Conservation (phyloP, 2,329 filamentous ascomycete genomes). For the Macrophomina tecta region DNA sequence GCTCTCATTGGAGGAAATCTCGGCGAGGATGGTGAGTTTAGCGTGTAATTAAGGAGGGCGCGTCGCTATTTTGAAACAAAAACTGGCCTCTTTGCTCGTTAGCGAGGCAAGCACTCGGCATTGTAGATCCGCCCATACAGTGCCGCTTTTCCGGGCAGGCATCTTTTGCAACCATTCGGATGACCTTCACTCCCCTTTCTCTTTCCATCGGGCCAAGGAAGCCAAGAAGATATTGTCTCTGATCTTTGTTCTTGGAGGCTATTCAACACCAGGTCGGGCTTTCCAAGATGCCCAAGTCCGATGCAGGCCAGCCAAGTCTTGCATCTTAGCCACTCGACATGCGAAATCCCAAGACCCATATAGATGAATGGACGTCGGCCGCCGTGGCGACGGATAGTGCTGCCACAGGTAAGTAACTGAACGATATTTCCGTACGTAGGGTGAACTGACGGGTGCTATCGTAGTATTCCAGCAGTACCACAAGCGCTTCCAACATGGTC, state of each 20-base stretch:
- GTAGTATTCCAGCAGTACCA: too few species aligned
- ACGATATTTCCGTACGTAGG: too few species aligned
- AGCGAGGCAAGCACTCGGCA: background rate
- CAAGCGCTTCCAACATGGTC: too few species aligned
- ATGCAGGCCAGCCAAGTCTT: too few species aligned
- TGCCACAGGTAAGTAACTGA: too few species aligned
- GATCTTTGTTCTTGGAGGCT: background rate
- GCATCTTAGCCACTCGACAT: too few species aligned
- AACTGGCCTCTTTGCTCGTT: background rate
- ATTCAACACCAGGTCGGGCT: background rate
- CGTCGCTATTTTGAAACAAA: background rate
- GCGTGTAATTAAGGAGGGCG: background rate
- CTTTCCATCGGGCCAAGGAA: conserved; percentile 2
- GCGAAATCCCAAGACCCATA: too few species aligned
- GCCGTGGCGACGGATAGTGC: too few species aligned
- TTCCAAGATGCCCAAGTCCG: background rate
- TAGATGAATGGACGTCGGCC: too few species aligned
- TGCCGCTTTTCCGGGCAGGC: background rate
- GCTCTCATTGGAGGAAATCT: background rate
- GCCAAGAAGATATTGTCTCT: background rate
- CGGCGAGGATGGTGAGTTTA: too few species aligned
- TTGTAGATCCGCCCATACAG: background rate
- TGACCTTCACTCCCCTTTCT: background rate
- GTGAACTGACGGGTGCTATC: too few species aligned
- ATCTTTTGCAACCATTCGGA: background rate